Conservation (phyloP, 2,329 filamentous ascomycete genomes). For the Fusarium acutatum region DNA sequence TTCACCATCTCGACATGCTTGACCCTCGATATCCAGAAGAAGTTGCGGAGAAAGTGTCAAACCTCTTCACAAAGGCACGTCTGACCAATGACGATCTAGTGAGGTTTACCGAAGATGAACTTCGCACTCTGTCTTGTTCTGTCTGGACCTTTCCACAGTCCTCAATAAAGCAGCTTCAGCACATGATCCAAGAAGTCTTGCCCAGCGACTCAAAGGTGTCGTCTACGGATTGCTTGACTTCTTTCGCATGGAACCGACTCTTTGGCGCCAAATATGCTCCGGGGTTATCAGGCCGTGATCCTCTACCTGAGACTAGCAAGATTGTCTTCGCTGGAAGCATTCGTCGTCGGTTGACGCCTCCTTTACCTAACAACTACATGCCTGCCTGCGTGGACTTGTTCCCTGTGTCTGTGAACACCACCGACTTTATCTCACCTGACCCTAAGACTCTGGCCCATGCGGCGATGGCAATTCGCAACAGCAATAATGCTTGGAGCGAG, state of each 20-base stretch:
- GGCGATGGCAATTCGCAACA: not conserved
- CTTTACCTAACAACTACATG: not conserved
- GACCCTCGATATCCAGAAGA: conserved; percentile 1
- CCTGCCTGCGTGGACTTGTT: conserved; percentile 6
- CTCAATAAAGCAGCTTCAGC: not conserved
- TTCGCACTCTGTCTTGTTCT: not conserved
- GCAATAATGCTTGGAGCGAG: conserved; percentile 7
- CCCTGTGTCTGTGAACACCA: not conserved
- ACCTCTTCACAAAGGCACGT: conserved; percentile 4
- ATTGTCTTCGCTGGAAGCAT: conserved; percentile 6
- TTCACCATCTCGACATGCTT: not conserved
- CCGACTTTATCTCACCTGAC: not conserved
- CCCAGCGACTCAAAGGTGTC: not conserved
- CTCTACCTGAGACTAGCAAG: not conserved
- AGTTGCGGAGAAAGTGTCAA: not conserved
- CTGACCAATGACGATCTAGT: not conserved
- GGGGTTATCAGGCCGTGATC: not conserved
- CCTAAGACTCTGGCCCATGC: not conserved
- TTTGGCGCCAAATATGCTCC: not conserved
- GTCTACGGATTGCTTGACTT: not conserved
- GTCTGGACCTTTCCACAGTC: conserved; percentile 1
- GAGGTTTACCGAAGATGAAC: not conserved
- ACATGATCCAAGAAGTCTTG: not conserved
- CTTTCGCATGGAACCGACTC: conserved; percentile 3
- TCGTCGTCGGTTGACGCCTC: conserved; percentile 2